Percentiles rank a stretch among this genome's conserved stretches.
Conservation (phyloP, 2,329 filamentous ascomycete species). For the Scedosporium boydii region DNA sequence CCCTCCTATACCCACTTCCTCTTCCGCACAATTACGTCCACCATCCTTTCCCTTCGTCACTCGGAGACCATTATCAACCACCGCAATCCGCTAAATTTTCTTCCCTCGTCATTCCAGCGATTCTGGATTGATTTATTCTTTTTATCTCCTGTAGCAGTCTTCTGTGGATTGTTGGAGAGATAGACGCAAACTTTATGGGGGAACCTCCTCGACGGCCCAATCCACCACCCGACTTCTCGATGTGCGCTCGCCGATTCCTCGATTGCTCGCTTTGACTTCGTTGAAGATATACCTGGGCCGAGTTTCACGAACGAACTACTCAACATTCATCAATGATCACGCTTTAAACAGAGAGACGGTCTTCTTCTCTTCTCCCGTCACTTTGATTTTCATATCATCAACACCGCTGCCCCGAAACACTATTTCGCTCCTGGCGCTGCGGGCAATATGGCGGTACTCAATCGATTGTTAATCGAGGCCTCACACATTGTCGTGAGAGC, state of each 20-base stretch:
- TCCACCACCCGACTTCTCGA: not conserved
- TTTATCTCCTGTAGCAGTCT: not conserved
- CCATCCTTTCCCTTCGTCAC: not conserved
- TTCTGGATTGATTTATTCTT: not conserved
- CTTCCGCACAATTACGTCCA: slow-evolving; percentile 1
- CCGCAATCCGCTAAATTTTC: not conserved
- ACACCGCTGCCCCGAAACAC: not conserved
- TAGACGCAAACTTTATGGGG: not conserved
- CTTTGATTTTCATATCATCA: not conserved
- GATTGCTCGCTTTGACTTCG: not conserved
- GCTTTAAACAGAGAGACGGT: not conserved
- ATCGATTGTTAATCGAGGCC: slow-evolving; percentile 26
- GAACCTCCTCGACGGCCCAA: not conserved
- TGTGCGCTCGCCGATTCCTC: not conserved
- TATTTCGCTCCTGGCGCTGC: not conserved
- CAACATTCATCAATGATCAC: slow-evolving; percentile 1
- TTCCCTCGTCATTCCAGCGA: not conserved
- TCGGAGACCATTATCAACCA: not conserved
- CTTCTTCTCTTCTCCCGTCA: not conserved
- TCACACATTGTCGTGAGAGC: slow-evolving; percentile 26
- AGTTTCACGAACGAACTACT: not conserved
- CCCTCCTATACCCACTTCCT: not conserved
- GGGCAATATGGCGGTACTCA: slow-evolving; percentile 23
- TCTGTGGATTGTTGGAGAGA: not conserved
- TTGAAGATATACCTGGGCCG: not conserved